Conservation (phyloP, 176 grass and related monocot genomes). For the Avena sativa region DNA sequence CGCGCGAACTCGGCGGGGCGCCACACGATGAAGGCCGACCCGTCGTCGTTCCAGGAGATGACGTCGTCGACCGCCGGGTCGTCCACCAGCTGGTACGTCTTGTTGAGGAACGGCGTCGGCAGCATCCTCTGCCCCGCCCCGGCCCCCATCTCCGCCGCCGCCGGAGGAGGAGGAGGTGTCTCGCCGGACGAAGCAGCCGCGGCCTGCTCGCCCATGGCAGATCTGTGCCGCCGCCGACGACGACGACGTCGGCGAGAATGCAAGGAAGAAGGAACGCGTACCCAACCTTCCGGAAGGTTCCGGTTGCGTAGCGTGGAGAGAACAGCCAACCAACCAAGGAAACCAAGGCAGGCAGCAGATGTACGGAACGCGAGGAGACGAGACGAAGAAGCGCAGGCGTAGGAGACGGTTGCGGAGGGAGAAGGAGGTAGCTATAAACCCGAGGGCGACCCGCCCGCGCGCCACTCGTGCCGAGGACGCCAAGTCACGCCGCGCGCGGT, state of each 20-base stretch:
- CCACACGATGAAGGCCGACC: slow-evolving; percentile 86
- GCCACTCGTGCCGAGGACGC: background rate
- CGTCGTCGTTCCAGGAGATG: slow-evolving; percentile 87
- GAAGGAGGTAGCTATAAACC: slow-evolving; percentile 27
- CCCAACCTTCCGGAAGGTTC: slow-evolving; percentile 61
- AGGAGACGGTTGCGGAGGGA: background rate
- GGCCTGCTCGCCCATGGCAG: slow-evolving; percentile 35
- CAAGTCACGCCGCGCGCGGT: background rate
- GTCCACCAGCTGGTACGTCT: slow-evolving; percentile 94
- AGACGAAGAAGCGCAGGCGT: background rate
- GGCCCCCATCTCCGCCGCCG: background rate
- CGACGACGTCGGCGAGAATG: slow-evolving; percentile 3
- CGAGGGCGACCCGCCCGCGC: slow-evolving; percentile 26
- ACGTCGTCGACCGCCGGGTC: slow-evolving; percentile 81
- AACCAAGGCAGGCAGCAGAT: no score
- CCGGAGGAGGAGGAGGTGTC: background rate
- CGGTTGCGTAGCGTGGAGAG: slow-evolving; percentile 38
- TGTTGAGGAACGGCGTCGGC: slow-evolving; percentile 89
- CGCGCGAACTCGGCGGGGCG: slow-evolving; percentile 83
- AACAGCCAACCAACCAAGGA: background rate
- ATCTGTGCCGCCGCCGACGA: background rate
- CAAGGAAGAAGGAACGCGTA: background rate
- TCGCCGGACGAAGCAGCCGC: background rate
- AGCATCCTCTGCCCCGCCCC: slow-evolving; percentile 50
- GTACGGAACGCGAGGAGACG: background rate